Evolutionary conservation across 495 filamentous ascomycete genomes (phyloP).

Genomic region (Haplographium delicatum): DNA sequence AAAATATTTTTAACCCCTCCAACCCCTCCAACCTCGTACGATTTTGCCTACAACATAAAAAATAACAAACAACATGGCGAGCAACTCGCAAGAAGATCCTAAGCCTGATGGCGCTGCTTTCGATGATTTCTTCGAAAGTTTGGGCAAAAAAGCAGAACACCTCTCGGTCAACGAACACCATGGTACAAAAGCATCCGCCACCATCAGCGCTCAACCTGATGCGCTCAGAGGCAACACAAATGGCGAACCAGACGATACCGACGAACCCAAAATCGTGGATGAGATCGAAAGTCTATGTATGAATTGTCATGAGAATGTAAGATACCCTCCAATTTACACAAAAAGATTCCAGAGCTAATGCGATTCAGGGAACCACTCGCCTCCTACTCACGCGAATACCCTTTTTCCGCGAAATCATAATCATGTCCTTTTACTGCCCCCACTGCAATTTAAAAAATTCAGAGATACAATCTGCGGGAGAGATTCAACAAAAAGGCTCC

Average conservation of each 20-base stretch:
- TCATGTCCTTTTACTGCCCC: constrained; percentile 92
- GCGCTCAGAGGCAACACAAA: not conserved
- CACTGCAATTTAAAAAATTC: constrained; percentile 86
- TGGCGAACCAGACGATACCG: constrained; percentile 16
- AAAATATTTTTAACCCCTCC: constrained; percentile 13
- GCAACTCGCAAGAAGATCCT: constrained; percentile 12
- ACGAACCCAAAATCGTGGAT: constrained; percentile 53
- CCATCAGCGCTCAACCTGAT: not conserved
- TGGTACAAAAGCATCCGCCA: not conserved
- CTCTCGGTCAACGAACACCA: constrained; percentile 23
- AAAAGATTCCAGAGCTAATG: not conserved
- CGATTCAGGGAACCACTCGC: constrained; percentile 76
- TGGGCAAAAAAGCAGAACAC: constrained; percentile 49
- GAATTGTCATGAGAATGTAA: constrained; percentile 83
- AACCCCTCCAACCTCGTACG: constrained; percentile 19
- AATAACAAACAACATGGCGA: constrained; percentile 25
- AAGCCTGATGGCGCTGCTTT: constrained; percentile 26
- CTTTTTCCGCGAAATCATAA: constrained; percentile 92
- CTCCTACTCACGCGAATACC: constrained; percentile 87
- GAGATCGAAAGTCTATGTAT: constrained; percentile 72
- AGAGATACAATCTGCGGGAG: constrained; percentile 83
- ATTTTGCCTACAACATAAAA: constrained; percentile 6
- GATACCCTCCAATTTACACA: no score
- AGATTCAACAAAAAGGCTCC: constrained; percentile 84
- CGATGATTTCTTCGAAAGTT: constrained; percentile 45